Conservation (phyloP, 495 filamentous ascomycete species). For the Bombardia bombarda region DNA sequence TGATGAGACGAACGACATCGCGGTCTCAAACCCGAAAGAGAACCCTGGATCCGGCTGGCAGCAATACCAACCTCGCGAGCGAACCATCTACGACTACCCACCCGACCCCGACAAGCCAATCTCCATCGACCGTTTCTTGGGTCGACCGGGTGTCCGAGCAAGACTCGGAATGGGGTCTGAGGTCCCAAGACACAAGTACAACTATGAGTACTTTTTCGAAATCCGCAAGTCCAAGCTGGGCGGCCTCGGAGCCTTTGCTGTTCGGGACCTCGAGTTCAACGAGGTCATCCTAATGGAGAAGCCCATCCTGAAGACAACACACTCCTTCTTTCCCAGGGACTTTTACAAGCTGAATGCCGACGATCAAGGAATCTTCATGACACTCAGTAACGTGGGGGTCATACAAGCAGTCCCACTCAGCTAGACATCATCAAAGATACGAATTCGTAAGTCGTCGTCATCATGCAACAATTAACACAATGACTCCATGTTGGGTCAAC, state of each 20-base stretch:
- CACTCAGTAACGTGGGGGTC: no score
- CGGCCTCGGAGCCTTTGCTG: slow-evolving; percentile 25
- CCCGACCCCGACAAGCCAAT: no score
- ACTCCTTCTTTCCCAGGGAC: slow-evolving; percentile 6
- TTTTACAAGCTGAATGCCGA: slow-evolving; percentile 10
- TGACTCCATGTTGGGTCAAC: background rate
- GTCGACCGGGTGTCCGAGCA: background rate
- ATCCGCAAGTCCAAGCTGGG: slow-evolving; percentile 16
- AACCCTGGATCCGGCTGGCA: no score
- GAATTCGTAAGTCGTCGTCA: slow-evolving; percentile 21
- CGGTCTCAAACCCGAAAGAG: no score
- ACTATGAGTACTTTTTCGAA: slow-evolving; percentile 10
- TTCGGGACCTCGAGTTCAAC: slow-evolving; percentile 11
- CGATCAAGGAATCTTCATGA: slow-evolving; percentile 2
- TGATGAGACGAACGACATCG: no score
- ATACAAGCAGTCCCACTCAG: background rate
- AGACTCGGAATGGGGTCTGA: no score
- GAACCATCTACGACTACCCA: background rate
- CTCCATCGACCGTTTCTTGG: no score
- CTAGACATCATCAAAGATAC: slow-evolving; percentile 14
- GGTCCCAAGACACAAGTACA: background rate
- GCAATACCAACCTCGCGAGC: background rate
- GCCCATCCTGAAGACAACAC: slow-evolving; percentile 12
- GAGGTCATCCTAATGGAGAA: slow-evolving; percentile 21
- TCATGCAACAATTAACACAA: background rate